These are phyloP conservation scores for Cytospora paraplurivora DNA, from an alignment of 2,329 filamentous ascomycete species.

Conservation along the genomic window DNA sequence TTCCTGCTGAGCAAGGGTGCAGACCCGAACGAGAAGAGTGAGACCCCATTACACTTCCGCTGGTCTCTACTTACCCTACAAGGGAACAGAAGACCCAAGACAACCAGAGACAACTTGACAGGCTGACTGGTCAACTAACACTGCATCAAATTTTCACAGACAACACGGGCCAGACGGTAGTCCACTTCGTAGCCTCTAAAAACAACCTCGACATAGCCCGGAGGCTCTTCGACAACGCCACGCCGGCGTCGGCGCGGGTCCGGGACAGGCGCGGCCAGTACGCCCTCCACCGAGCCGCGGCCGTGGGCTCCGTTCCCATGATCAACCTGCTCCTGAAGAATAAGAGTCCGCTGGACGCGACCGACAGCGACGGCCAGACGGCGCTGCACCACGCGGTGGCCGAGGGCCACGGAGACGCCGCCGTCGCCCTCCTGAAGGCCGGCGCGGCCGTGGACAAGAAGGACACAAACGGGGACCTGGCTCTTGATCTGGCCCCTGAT, in stretches of 20 bases:
- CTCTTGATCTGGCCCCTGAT: constrained; percentile 85
- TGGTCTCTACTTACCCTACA: background rate
- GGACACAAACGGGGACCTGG: constrained; percentile 68
- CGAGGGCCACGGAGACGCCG: constrained; percentile 78
- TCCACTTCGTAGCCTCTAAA: constrained; percentile 93
- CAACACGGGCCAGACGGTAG: constrained; percentile 73
- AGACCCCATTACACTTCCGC: constrained; percentile 23
- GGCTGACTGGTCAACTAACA: constrained; percentile 27
- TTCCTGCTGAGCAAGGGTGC: constrained; percentile 70
- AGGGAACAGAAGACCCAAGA: background rate
- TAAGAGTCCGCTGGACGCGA: constrained; percentile 78
- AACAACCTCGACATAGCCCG: constrained; percentile 80
- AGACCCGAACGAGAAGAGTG: constrained; percentile 73
- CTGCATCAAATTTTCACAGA: constrained; percentile 44
- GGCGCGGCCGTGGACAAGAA: constrained; percentile 82
- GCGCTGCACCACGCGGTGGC: constrained; percentile 86
- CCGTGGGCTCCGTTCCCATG: constrained; percentile 86
- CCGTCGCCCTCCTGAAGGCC: constrained; percentile 77
- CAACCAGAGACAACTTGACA: background rate
- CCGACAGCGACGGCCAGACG: constrained; percentile 81
- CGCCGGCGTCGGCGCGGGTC: constrained; percentile 71
- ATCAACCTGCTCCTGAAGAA: constrained; percentile 76
- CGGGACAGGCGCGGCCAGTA: constrained; percentile 89
- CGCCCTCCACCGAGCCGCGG: constrained; percentile 87
- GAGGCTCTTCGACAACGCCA: constrained; percentile 71